Conservation (phyloP, 2,329 filamentous ascomycete species). For the Lojkania enalia region DNA sequence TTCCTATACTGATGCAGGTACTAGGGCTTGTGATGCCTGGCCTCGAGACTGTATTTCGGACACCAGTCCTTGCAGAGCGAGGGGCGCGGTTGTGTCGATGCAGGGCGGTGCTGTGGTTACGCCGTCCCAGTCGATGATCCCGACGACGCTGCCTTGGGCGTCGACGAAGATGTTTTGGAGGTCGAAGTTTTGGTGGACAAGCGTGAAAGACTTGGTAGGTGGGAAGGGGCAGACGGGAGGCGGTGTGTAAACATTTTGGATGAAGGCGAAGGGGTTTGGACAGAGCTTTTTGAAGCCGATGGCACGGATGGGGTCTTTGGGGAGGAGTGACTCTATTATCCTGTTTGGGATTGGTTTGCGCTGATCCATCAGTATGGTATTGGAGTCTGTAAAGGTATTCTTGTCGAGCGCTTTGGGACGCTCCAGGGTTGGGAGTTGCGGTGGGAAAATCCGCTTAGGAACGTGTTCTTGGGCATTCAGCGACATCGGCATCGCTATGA, state of each 20-base stretch:
- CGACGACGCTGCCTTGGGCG: conserved; percentile 17
- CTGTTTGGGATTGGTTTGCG: background rate
- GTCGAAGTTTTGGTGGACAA: conserved; percentile 25
- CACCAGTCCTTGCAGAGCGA: conserved; percentile 15
- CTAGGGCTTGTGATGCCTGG: conserved; percentile 1
- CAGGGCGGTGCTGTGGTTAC: conserved; percentile 11
- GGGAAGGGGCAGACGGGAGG: background rate
- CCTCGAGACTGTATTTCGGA: background rate
- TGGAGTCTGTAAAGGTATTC: no score
- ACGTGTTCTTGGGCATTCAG: no score
- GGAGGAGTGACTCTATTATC: background rate
- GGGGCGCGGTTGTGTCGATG: conserved; percentile 16
- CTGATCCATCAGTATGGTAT: no score
- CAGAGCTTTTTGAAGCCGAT: no score
- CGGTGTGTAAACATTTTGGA: background rate
- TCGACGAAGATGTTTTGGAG: conserved; percentile 28
- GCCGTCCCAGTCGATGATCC: conserved; percentile 28
- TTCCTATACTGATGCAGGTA: conserved; percentile 3
- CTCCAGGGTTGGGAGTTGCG: no score
- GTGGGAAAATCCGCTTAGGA: no score
- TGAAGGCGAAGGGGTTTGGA: background rate
- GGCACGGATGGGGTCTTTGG: no score
- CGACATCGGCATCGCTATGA: no score
- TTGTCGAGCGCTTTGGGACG: no score
- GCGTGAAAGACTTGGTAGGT: conserved; percentile 20